A percentile compares a stretch with the other conserved stretches of the same genome.
Evolutionary conservation across 768 basidiomycete genomes (phyloP).

Genomic region (Boletus vermiculosoides): DNA sequence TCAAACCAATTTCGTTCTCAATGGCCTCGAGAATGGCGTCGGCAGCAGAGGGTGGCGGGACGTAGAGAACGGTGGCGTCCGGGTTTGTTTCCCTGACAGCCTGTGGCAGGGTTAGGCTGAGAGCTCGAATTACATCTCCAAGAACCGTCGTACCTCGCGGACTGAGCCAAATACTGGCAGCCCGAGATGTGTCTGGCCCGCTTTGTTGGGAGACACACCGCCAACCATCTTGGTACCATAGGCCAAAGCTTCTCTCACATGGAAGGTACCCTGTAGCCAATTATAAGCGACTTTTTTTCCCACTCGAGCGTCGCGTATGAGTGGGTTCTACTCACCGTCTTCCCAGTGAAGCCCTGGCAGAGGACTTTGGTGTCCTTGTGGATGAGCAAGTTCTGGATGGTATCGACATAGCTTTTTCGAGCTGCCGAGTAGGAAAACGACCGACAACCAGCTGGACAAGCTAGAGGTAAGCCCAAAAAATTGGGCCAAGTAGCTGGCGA

Average conservation of each 20-base stretch:
- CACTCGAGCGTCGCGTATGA: not conserved
- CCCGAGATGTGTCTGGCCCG: slow-evolving; percentile 92
- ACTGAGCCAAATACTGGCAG: slow-evolving; percentile 93
- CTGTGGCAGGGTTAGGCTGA: slow-evolving; percentile 39
- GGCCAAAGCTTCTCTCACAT: slow-evolving; percentile 86
- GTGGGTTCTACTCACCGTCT: slow-evolving; percentile 62
- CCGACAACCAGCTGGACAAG: slow-evolving; percentile 60
- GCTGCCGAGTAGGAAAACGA: slow-evolving; percentile 76
- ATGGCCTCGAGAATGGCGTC: slow-evolving; percentile 99
- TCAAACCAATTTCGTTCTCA: slow-evolving; percentile 95
- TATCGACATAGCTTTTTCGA: slow-evolving; percentile 81
- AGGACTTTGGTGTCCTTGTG: slow-evolving; percentile 92
- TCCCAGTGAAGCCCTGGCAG: slow-evolving; percentile 94
- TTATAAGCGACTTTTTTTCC: slow-evolving; percentile 4
- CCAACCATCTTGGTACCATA: slow-evolving; percentile 99
- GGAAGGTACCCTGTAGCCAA: slow-evolving; percentile 82
- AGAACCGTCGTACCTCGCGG: slow-evolving; percentile 63
- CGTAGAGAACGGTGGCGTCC: slow-evolving; percentile 95
- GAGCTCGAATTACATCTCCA: not conserved
- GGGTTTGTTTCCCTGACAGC: slow-evolving; percentile 84
- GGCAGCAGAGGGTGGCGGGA: slow-evolving; percentile 93
- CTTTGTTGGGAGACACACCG: slow-evolving; percentile 95
- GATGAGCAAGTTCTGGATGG: slow-evolving; percentile 87
- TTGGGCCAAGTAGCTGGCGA: not conserved
- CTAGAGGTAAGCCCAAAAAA: not conserved